These are phyloP conservation scores for Cryoendolithus antarcticus DNA, from an alignment of 2,329 filamentous ascomycete genomes.

Conservation along the genomic window DNA sequence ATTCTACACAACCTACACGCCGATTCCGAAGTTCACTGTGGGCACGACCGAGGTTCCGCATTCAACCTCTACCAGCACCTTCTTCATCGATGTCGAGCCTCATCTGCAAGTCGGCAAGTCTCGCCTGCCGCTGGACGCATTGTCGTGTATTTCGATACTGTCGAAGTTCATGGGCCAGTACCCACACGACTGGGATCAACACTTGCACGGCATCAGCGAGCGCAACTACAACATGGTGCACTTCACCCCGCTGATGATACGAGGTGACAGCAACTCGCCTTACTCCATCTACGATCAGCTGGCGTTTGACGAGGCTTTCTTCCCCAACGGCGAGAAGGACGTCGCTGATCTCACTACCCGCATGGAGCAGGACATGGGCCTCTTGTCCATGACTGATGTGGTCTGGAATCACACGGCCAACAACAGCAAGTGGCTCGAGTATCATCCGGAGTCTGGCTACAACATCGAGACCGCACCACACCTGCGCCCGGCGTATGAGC, in stretches of 20 bases:
- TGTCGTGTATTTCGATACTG: conserved; percentile 86
- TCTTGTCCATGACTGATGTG: conserved; percentile 86
- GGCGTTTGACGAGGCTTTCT: conserved; percentile 67
- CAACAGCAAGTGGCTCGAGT: conserved; percentile 86
- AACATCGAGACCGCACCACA: conserved; percentile 80
- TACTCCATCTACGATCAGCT: conserved; percentile 95
- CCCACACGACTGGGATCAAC: conserved; percentile 78
- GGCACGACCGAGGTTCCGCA: conserved; percentile 37
- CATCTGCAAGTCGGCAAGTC: conserved; percentile 60
- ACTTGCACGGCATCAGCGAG: conserved; percentile 75
- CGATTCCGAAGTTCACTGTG: conserved; percentile 65
- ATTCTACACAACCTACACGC: conserved; percentile 86
- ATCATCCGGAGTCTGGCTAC: conserved; percentile 92
- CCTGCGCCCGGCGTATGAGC: conserved; percentile 53
- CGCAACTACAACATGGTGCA: conserved; percentile 98
- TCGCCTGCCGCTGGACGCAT: conserved; percentile 67
- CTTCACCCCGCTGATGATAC: conserved; percentile 84
- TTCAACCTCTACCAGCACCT: conserved; percentile 51
- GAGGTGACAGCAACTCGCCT: conserved; percentile 85
- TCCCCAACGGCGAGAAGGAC: conserved; percentile 76
- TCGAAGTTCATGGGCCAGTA: conserved; percentile 98
- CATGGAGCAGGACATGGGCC: conserved; percentile 72
- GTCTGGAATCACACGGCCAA: conserved; percentile 97
- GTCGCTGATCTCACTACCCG: conserved; percentile 62
- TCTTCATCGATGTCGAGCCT: conserved; percentile 92